phyloP scores from a whole-genome alignment of 768 basidiomycete genomes.

The Amanita thiersii region DNA sequence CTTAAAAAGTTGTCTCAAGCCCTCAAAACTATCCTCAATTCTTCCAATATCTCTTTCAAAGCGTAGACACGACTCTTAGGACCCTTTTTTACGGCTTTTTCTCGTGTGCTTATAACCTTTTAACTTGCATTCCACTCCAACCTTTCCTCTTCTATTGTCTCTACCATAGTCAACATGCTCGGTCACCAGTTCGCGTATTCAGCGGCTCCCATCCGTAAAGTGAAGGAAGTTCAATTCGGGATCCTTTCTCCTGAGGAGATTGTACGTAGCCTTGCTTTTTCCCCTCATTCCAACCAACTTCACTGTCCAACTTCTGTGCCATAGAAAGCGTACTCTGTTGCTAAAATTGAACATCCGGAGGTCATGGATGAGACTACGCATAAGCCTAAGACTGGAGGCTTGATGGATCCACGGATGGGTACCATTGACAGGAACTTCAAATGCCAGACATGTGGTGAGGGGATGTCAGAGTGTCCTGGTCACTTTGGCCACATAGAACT shows the following conservation, averaged over 20 bases:
- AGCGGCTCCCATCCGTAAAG: slow-evolving; percentile 89
- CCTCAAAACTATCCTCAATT: slow-evolving; percentile 19
- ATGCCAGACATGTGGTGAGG: slow-evolving; percentile 99
- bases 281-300: slow-evolving; percentile 2
- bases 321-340: slow-evolving; percentile 98
- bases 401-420: slow-evolving; percentile 98
- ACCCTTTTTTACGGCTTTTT: slow-evolving; percentile 21
- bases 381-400: slow-evolving; percentile 84
- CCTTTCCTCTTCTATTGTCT: slow-evolving; percentile 10
- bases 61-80: slow-evolving; percentile 20
- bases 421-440: slow-evolving; percentile 98
- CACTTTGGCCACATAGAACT: slow-evolving; percentile 99
- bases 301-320: slow-evolving; percentile 13
- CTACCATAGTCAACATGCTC: slow-evolving; percentile 46
- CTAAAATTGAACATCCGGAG: slow-evolving; percentile 97
- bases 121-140: slow-evolving; percentile 6
- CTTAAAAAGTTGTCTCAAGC: slow-evolving; percentile 23
- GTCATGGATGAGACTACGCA: slow-evolving; percentile 94
- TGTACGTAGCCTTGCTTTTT: slow-evolving; percentile 40
- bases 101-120: slow-evolving; percentile 13
- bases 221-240: slow-evolving; percentile 97
- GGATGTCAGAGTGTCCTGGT: slow-evolving; percentile 99
- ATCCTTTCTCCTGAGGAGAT: slow-evolving; percentile 99
- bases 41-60: slow-evolving; percentile 13
- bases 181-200: slow-evolving; percentile 91